A percentile compares a stretch with the other conserved stretches of the same genome.
phyloP scores from a whole-genome alignment of 495 filamentous ascomycete genomes.

The Aspergillus affinis region DNA sequence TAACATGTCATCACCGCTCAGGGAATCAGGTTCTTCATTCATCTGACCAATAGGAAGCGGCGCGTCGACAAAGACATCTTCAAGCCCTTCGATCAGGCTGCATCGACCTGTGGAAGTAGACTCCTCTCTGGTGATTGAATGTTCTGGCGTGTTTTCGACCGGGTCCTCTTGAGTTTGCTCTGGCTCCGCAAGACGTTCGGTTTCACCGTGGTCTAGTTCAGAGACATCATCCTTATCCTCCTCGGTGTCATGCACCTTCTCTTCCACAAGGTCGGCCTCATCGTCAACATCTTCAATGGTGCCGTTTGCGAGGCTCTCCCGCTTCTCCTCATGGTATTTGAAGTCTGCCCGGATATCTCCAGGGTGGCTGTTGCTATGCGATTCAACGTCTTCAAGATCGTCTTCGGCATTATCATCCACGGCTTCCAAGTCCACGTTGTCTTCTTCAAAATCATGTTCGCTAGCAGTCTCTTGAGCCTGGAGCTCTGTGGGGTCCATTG shows the following conservation, averaged over 20 bases:
- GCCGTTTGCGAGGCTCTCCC: neutral
- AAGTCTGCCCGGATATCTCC: neutral
- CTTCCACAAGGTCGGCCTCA: neutral
- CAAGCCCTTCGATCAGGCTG: slow-evolving; percentile 12
- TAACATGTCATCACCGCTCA: slow-evolving; percentile 11
- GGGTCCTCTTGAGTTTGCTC: slow-evolving; percentile 10
- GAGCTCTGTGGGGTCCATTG: neutral
- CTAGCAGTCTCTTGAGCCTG: slow-evolving; percentile 1
- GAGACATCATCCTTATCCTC: neutral
- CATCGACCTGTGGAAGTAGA: neutral
- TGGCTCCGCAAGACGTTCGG: neutral
- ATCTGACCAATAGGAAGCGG: neutral
- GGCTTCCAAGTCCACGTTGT: slow-evolving; percentile 2
- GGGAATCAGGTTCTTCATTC: slow-evolving; percentile 3
- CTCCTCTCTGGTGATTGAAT: neutral
- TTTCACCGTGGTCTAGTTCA: neutral
- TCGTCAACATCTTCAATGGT: neutral
- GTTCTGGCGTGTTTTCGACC: slow-evolving; percentile 6
- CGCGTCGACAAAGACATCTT: slow-evolving; percentile 21
- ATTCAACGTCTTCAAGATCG: slow-evolving; percentile 6
- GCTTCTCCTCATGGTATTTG: neutral
- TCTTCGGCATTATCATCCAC: slow-evolving; percentile 4
- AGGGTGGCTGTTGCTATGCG: neutral
- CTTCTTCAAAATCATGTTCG: slow-evolving; percentile 14
- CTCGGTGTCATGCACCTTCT: neutral